phyloP scores from a whole-genome alignment of 202 grass and related monocot species.

The Carex arenaria region DNA sequence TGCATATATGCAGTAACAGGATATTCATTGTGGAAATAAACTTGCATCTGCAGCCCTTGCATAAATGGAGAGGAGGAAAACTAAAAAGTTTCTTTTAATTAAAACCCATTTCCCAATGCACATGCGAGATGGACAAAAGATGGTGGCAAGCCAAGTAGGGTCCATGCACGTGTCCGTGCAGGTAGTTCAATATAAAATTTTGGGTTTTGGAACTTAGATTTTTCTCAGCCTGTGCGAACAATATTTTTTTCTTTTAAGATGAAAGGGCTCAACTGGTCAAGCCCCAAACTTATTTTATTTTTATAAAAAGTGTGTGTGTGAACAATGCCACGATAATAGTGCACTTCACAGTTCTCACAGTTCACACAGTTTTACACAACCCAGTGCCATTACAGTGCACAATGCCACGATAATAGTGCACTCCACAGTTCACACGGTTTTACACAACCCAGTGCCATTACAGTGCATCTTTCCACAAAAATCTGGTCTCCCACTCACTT shows the following conservation, averaged over 20 bases:
- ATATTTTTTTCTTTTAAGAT: too few relatives aligned
- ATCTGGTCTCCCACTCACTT: constrained; percentile 9
- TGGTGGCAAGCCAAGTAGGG: constrained; percentile 24
- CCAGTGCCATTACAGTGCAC: neutral
- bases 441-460: neutral
- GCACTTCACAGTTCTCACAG: neutral
- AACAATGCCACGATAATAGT: neutral
- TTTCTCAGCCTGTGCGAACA: constrained; percentile 11
- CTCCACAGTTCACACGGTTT: neutral
- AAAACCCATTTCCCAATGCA: constrained; percentile 14
- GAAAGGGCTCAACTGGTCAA: too few relatives aligned
- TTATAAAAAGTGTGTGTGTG: too few relatives aligned
- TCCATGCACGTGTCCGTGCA: constrained; percentile 15
- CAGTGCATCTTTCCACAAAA: neutral
- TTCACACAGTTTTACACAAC: neutral
- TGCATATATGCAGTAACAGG: neutral
- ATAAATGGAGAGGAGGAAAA: neutral
- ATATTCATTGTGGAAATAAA: neutral
- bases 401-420: neutral
- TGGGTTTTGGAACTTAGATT: constrained; percentile 8
- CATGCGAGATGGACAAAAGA: constrained; percentile 10
- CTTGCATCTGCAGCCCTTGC: neutral
- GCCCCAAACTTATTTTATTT: too few relatives aligned
- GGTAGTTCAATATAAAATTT: constrained; percentile 17
- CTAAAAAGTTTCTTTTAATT: neutral